Conservation (phyloP, 768 basidiomycete species). For the Cystobasidium ongulense region DNA sequence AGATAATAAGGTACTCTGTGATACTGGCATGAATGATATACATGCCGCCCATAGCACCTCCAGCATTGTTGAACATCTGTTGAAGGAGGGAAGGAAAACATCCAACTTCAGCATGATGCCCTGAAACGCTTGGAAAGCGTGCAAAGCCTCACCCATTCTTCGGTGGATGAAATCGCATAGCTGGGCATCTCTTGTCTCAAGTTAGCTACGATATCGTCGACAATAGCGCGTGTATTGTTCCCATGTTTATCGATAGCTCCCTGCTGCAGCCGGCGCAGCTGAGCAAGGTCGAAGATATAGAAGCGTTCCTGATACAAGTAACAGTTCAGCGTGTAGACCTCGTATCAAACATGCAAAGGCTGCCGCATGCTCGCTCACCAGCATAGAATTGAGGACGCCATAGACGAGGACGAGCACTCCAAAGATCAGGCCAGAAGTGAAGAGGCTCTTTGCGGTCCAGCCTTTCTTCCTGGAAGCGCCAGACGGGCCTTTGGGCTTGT, state of each 20-base stretch:
- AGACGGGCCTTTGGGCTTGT: conserved; percentile 12
- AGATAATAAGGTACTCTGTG: conserved; percentile 79
- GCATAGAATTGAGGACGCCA: conserved; percentile 36
- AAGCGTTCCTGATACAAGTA: conserved; percentile 58
- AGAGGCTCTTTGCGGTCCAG: background rate
- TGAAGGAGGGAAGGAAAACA: background rate
- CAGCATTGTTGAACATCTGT: conserved; percentile 86
- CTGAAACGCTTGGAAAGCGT: background rate
- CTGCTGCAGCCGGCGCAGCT: conserved; percentile 64
- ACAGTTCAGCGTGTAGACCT: background rate
- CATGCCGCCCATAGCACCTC: conserved; percentile 67
- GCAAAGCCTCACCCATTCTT: conserved; percentile 30
- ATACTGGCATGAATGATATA: conserved; percentile 93
- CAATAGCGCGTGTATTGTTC: conserved; percentile 62
- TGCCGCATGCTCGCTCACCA: conserved; percentile 26
- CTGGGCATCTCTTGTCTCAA: conserved; percentile 64
- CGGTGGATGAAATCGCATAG: conserved; percentile 45
- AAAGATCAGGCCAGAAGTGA: conserved; percentile 16
- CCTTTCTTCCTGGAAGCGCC: background rate
- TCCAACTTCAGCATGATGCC: background rate
- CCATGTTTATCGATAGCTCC: conserved; percentile 60
- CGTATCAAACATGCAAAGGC: no score
- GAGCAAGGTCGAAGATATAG: conserved; percentile 72
- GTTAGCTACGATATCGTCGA: conserved; percentile 70
- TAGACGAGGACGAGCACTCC: conserved; percentile 23